A percentile compares a stretch with the other conserved stretches of the same genome.
These are phyloP conservation scores for Fusarium penzigii DNA, from an alignment of 2,329 filamentous ascomycete species.

Conservation along the genomic window DNA sequence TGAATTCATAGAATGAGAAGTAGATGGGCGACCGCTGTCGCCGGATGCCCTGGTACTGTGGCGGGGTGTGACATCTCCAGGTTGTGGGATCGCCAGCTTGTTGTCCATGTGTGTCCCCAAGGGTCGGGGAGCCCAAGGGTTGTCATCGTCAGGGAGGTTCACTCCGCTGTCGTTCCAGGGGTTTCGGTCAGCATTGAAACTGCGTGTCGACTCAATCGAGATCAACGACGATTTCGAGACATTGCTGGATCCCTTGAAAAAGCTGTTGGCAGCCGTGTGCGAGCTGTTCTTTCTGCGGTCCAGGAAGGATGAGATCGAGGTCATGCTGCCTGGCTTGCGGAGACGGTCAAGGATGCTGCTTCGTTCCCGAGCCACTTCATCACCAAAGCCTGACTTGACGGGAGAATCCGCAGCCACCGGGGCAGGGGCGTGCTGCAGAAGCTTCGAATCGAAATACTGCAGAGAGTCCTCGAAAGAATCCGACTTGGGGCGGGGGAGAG, in stretches of 20 bases:
- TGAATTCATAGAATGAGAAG: conserved; percentile 93
- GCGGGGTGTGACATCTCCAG: conserved; percentile 81
- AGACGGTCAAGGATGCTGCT: conserved; percentile 88
- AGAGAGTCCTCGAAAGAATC: conserved; percentile 98
- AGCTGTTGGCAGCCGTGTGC: conserved; percentile 75
- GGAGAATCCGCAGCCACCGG: conserved; percentile 83
- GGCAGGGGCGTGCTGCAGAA: conserved; percentile 87
- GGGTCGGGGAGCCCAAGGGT: conserved; percentile 62
- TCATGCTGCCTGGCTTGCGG: conserved; percentile 92
- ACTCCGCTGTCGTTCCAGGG: conserved; percentile 98
- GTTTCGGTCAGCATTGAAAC: conserved; percentile 87
- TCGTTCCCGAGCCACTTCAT: conserved; percentile 77
- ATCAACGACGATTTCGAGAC: conserved; percentile 94
- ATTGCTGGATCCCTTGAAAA: conserved; percentile 91
- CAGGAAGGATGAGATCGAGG: conserved; percentile 92
- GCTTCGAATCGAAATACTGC: conserved; percentile 95
- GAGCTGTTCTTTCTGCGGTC: conserved; percentile 93
- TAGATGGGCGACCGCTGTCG: conserved; percentile 89
- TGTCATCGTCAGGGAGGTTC: conserved; percentile 87
- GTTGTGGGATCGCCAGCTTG: conserved; percentile 65
- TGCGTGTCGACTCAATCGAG: conserved; percentile 92
- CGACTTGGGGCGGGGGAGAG: conserved; percentile 97
- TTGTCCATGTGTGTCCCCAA: conserved; percentile 66
- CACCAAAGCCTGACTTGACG: conserved; percentile 79
- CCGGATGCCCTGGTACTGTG: conserved; percentile 82